Percentiles rank a stretch among this genome's conserved stretches.
phyloP scores from a whole-genome alignment of 768 basidiomycete genomes.

The Auriculariales sp. region DNA sequence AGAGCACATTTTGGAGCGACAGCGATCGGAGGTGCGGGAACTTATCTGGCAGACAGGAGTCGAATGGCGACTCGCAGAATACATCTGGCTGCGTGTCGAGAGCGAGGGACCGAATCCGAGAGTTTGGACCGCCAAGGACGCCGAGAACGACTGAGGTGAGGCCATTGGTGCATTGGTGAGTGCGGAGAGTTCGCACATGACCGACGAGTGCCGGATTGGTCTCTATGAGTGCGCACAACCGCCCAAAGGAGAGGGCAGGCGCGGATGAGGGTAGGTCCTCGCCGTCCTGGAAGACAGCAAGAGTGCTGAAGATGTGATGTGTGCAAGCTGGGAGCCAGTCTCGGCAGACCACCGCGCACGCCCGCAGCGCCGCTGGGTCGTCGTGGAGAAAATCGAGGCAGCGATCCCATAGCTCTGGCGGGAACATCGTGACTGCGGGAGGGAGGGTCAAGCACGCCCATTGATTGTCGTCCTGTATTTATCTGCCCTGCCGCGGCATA shows the following conservation, averaged over 20 bases:
- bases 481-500: no score
- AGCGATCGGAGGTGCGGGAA: background rate
- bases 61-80: background rate
- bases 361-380: constrained; percentile 14
- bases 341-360: constrained; percentile 18
- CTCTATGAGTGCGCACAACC: background rate
- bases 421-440: no score
- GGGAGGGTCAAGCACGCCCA: no score
- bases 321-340: constrained; percentile 15
- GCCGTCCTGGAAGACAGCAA: background rate
- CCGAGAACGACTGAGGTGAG: background rate
- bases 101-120: background rate
- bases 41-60: background rate
- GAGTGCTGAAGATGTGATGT: constrained; percentile 12
- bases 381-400: constrained; percentile 18
- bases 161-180: background rate
- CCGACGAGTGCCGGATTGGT: background rate
- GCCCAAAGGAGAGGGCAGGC: background rate
- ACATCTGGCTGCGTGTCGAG: background rate
- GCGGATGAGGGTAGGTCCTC: background rate
- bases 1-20: background rate
- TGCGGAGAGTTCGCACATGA: background rate
- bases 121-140: background rate
- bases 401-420: constrained; percentile 17
- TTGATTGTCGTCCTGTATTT: no score